Conservation (phyloP, 805 yeast genomes). For the Yamadazyma endophytica region DNA sequence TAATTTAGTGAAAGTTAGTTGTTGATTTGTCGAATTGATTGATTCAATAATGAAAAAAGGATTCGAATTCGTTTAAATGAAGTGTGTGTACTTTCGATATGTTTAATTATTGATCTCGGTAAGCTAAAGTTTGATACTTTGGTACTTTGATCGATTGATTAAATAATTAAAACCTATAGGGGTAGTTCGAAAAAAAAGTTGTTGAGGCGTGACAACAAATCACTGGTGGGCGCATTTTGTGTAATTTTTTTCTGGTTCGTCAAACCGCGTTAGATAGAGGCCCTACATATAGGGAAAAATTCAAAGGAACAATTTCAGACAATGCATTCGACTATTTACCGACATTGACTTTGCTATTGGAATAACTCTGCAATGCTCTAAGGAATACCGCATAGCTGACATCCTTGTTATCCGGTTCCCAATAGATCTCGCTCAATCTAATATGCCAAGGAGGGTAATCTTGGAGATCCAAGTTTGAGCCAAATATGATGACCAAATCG, state of each 20-base stretch:
- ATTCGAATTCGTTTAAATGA: neutral
- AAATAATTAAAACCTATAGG: no score
- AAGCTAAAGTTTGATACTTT: no score
- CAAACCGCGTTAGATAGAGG: no score
- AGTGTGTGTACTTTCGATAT: no score
- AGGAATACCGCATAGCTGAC: constrained; percentile 82
- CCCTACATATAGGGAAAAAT: neutral
- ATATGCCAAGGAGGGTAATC: constrained; percentile 99
- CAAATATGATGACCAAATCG: constrained; percentile 78
- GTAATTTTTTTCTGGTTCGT: no score
- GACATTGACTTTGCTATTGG: constrained; percentile 80
- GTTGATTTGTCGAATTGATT: neutral
- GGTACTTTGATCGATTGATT: no score
- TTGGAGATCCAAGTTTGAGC: constrained; percentile 83
- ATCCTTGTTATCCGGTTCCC: constrained; percentile 81
- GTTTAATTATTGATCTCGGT: no score
- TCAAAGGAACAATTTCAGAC: neutral
- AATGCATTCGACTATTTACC: constrained; percentile 58
- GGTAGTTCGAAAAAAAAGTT: no score
- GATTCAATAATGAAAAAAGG: neutral
- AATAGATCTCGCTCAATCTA: constrained; percentile 82
- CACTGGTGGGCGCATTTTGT: neutral
- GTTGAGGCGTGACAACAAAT: no score
- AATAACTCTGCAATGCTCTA: constrained; percentile 69
- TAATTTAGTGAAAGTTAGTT: neutral